Base-by-base conservation (phyloP, 345 rosid genomes). In the Citrus medica region DNA sequence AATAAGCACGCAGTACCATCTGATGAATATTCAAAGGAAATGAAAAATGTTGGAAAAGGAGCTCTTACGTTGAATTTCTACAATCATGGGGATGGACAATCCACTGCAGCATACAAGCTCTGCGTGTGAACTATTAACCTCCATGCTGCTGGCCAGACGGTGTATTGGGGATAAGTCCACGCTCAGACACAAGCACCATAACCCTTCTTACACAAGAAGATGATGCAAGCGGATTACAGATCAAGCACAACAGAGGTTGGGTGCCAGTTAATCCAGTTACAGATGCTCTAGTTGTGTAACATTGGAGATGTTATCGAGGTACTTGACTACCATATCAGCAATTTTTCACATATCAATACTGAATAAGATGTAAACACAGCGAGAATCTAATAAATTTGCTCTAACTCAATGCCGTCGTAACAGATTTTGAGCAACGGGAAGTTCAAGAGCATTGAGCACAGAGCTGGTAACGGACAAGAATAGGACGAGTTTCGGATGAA, bases 271-370 rank as follows among this genome's bases (percentile, higher is more conserved):
- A 73, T 17, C 82, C 80, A 46, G 59, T 83, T 65, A 82, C 83
- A 4, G 38, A 69, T 46, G 86, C 85, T 71, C 73, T 75, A 2
- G 85, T 79, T 2, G 82, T 79, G 6, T 0, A 83, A 83, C 3
- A 73, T 84, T 9, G 81, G 85, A 22, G 85, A 82, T 68, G 81
- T 74, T 9, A 19, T 84, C 16, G 81, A 84, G 83, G 83, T 82
- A 65, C 16, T 3, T 6, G 19, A 71, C 24, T 51, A 25, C 24
- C 33, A 32, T 65, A 55, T 74, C 13, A 38, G 25, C 56, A 61
- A 61, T 13, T 12, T 65, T 12, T 10, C 0, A 10, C 28, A 24
- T 2, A 17, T 13, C 56, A 68, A 13, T 12, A 38, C 30, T 40
- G 17, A 37, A 6, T 46, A 3, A 25, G 33, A 35, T 32, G 33